phyloP scores from a whole-genome alignment of 2,329 filamentous ascomycete genomes.

The Huntiella abstrusa region DNA sequence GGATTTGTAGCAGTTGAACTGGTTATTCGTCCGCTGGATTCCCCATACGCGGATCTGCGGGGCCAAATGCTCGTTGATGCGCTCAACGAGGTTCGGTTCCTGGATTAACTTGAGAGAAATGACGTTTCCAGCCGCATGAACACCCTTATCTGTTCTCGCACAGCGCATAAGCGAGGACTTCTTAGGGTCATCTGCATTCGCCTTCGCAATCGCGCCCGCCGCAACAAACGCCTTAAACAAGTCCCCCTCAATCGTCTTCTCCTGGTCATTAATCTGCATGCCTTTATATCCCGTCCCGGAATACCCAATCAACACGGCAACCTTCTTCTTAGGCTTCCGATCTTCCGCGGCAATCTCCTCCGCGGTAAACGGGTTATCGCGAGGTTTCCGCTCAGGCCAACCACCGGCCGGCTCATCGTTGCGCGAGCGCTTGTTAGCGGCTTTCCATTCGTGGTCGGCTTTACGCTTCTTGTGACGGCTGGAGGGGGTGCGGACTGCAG shows the following conservation, averaged over 20 bases:
- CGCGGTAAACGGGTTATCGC: slow-evolving; percentile 34
- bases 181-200: slow-evolving; percentile 89
- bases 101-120: slow-evolving; percentile 91
- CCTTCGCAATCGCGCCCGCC: slow-evolving; percentile 86
- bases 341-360: slow-evolving; percentile 80
- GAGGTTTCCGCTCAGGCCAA: slow-evolving; percentile 10
- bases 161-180: slow-evolving; percentile 90
- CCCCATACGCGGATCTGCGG: slow-evolving; percentile 92
- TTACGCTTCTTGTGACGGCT: slow-evolving; percentile 12
- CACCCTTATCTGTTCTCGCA: slow-evolving; percentile 90
- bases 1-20: slow-evolving; percentile 85
- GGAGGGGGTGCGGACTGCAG: background rate
- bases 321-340: slow-evolving; percentile 83
- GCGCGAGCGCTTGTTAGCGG: slow-evolving; percentile 9
- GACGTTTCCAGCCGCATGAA: slow-evolving; percentile 88
- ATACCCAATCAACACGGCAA: slow-evolving; percentile 88
- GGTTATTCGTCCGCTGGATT: slow-evolving; percentile 70
- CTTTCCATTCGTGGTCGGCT: slow-evolving; percentile 8
- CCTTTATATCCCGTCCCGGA: slow-evolving; percentile 92
- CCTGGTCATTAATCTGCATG: slow-evolving; percentile 70
- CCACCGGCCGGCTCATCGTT: slow-evolving; percentile 10
- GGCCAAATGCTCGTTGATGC: slow-evolving; percentile 73
- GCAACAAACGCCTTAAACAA: slow-evolving; percentile 81
- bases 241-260: slow-evolving; percentile 92
- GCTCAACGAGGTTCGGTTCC: slow-evolving; percentile 71